Percentiles rank a stretch among this genome's conserved stretches.
Conservation (phyloP, 2,329 filamentous ascomycete species). For the Botrytis cinerea region DNA sequence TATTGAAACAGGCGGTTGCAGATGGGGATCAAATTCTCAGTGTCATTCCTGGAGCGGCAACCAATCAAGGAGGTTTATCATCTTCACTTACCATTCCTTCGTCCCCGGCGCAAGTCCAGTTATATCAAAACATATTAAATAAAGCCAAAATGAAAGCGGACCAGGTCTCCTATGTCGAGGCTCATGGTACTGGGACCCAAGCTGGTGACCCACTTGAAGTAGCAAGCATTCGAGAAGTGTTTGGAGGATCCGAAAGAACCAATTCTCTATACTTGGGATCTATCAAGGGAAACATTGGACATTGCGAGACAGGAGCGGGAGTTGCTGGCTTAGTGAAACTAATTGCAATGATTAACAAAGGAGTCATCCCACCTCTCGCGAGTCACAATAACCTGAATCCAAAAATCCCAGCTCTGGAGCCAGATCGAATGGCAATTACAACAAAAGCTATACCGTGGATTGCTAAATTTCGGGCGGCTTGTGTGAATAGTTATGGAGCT, state of each 20-base stretch:
- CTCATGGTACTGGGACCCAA: constrained; percentile 33
- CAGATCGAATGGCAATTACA: background rate
- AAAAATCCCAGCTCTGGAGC: constrained; percentile 9
- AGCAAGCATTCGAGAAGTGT: constrained; percentile 22
- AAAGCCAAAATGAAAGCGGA: background rate
- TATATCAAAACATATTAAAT: constrained; percentile 16
- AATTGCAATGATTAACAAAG: constrained; percentile 45
- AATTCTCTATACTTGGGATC: constrained; percentile 29
- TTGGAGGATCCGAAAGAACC: constrained; percentile 16
- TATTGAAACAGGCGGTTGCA: constrained; percentile 5
- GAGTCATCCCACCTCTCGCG: constrained; percentile 45
- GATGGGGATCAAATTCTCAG: constrained; percentile 56
- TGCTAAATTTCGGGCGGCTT: constrained; percentile 14
- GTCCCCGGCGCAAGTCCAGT: constrained; percentile 44
- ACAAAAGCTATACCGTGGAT: constrained; percentile 2
- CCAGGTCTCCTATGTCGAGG: constrained; percentile 24
- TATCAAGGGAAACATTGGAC: constrained; percentile 44
- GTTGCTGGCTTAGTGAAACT: constrained; percentile 45
- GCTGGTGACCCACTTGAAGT: constrained; percentile 32
- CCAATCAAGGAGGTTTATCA: constrained; percentile 62
- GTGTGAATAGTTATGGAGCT: constrained; percentile 36
- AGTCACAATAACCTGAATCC: constrained; percentile 45
- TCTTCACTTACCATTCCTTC: constrained; percentile 58
- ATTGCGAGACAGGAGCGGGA: constrained; percentile 43
- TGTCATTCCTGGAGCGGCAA: constrained; percentile 53